Evolutionary conservation across 495 filamentous ascomycete genomes (phyloP).

Genomic region (Hypoxylon subgilvum): DNA sequence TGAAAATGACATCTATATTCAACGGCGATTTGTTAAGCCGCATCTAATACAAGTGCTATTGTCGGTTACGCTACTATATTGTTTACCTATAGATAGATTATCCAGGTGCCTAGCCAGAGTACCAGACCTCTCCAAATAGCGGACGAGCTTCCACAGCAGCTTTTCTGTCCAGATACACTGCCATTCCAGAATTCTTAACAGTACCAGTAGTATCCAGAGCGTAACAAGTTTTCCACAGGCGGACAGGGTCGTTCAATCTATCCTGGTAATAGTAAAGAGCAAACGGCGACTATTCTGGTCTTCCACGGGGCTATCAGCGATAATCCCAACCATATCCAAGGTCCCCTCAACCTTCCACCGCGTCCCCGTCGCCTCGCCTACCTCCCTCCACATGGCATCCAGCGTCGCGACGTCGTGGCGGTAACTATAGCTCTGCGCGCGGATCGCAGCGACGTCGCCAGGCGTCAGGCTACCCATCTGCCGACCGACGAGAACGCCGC

Average conservation of each 20-base stretch:
- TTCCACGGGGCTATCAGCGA: conserved; percentile 26
- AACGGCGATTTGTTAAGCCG: too few relatives aligned
- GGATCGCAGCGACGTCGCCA: conserved; percentile 36
- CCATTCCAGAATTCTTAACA: too few relatives aligned
- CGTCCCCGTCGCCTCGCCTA: conserved; percentile 53
- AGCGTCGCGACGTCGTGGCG: conserved; percentile 57
- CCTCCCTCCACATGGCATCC: conserved; percentile 57
- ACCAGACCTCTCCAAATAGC: too few relatives aligned
- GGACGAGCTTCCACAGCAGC: too few relatives aligned
- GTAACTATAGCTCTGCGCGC: conserved; percentile 41
- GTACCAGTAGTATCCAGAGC: too few relatives aligned
- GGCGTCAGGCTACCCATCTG: conserved; percentile 52
- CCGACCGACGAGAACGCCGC: conserved; percentile 55
- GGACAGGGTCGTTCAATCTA: not conserved
- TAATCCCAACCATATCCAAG: conserved; percentile 23
- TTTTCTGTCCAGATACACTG: too few relatives aligned
- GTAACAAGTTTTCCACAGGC: too few relatives aligned
- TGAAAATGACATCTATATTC: too few relatives aligned
- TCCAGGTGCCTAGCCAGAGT: too few relatives aligned
- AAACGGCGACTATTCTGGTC: conserved; percentile 14
- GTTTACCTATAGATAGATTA: too few relatives aligned
- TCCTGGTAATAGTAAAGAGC: conserved; percentile 22
- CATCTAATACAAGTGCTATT: too few relatives aligned
- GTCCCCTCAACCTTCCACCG: conserved; percentile 50
- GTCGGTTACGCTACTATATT: too few relatives aligned